Conservation (phyloP, 495 filamentous ascomycete genomes). For the Thozetella sp. region DNA sequence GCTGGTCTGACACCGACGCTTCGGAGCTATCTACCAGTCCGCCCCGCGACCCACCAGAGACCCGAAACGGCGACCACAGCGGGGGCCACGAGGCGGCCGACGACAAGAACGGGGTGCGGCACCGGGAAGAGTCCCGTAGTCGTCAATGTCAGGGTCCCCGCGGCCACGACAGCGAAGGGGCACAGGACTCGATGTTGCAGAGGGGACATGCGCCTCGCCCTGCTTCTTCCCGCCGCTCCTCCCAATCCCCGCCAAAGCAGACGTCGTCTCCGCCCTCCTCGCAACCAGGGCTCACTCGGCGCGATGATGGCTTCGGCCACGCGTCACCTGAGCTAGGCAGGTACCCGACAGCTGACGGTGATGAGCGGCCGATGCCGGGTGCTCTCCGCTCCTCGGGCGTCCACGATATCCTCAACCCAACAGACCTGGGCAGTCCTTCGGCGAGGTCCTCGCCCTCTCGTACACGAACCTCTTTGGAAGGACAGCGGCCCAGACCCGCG, state of each 20-base stretch:
- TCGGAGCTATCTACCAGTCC: slow-evolving; percentile 16
- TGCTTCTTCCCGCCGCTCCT: slow-evolving; percentile 37
- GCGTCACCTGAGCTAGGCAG: slow-evolving; percentile 29
- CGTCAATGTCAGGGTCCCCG: slow-evolving; percentile 57
- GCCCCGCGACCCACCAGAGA: slow-evolving; percentile 12
- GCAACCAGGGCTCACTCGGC: slow-evolving; percentile 16
- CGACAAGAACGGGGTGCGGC: slow-evolving; percentile 14
- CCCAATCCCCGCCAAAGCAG: slow-evolving; percentile 26
- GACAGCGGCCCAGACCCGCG: slow-evolving; percentile 12
- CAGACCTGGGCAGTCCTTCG: slow-evolving; percentile 25
- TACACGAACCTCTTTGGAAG: slow-evolving; percentile 7
- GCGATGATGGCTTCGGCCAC: slow-evolving; percentile 22
- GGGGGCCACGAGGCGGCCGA: slow-evolving; percentile 29
- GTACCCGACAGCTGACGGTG: slow-evolving; percentile 23
- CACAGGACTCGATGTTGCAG: slow-evolving; percentile 63
- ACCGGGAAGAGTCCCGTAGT: slow-evolving; percentile 18
- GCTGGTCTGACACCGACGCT: slow-evolving; percentile 18
- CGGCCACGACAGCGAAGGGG: slow-evolving; percentile 52
- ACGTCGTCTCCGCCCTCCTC: slow-evolving; percentile 22
- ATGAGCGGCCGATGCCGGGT: slow-evolving; percentile 30
- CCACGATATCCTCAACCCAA: slow-evolving; percentile 53
- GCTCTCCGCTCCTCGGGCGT: slow-evolving; percentile 46
- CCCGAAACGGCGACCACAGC: slow-evolving; percentile 15
- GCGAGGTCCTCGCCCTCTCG: slow-evolving; percentile 18
- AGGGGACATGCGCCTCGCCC: slow-evolving; percentile 50